Evolutionary conservation across 2,329 filamentous ascomycete genomes (phyloP).

Genomic region (Biscogniauxia mediterranea): DNA sequence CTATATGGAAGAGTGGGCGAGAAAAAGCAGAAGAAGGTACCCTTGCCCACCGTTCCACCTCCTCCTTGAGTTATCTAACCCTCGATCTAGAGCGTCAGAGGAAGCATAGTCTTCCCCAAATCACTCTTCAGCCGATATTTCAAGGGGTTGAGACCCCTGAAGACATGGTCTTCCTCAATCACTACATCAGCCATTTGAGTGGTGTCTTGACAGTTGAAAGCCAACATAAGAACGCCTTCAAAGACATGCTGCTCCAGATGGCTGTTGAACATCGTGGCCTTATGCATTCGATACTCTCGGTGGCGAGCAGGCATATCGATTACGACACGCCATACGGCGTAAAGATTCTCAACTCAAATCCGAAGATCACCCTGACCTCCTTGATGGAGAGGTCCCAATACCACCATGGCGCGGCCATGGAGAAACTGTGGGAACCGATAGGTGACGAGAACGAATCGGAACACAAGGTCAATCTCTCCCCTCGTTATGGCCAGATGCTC

Average conservation of each 20-base stretch:
- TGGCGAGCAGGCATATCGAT: constrained; percentile 76
- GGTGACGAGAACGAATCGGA: constrained; percentile 41
- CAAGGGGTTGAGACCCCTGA: constrained; percentile 77
- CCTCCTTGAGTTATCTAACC: constrained; percentile 14
- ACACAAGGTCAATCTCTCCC: constrained; percentile 48
- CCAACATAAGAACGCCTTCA: constrained; percentile 80
- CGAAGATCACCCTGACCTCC: constrained; percentile 44
- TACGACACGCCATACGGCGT: constrained; percentile 55
- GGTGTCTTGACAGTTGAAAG: constrained; percentile 79
- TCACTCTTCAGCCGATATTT: constrained; percentile 66
- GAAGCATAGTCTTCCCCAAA: constrained; percentile 48
- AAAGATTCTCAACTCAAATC: constrained; percentile 50
- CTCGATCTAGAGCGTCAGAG: constrained; percentile 45
- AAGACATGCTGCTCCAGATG: constrained; percentile 78
- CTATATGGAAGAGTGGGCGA: constrained; percentile 82
- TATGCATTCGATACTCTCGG: constrained; percentile 86
- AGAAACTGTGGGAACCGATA: constrained; percentile 50
- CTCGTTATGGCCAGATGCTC: constrained; percentile 61
- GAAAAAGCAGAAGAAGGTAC: constrained; percentile 70
- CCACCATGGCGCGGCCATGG: constrained; percentile 55
- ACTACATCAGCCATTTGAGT: constrained; percentile 79
- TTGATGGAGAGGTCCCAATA: constrained; percentile 52
- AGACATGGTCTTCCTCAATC: constrained; percentile 77
- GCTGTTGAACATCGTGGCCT: constrained; percentile 76
- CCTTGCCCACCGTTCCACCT: neutral